Conservation (phyloP, 306 rosid species). For the Fagus crenata region DNA sequence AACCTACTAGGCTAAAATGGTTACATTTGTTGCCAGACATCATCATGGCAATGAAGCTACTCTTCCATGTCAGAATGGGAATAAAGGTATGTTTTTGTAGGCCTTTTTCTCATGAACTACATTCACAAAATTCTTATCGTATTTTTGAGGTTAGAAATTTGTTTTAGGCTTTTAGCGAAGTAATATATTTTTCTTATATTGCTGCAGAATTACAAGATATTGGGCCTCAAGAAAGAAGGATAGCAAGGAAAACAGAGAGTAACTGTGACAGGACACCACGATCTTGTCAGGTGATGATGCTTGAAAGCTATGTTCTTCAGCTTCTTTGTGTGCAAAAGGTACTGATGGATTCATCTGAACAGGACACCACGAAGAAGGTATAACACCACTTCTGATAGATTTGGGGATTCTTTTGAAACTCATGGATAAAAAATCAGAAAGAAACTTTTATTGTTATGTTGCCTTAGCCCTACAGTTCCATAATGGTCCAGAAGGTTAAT, state of each 20-base stretch:
- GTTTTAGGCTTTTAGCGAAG: not conserved
- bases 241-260: constrained; percentile 32
- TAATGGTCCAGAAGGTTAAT: constrained; percentile 3
- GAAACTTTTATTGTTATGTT: not conserved
- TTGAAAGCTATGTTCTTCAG: constrained; percentile 67
- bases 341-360: constrained; percentile 45
- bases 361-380: constrained; percentile 36
- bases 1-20: constrained; percentile 16
- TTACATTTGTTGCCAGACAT: constrained; percentile 45
- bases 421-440: not conserved
- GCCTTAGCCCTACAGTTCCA: not conserved
- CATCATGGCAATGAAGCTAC: constrained; percentile 34
- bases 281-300: constrained; percentile 60
- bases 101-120: not conserved
- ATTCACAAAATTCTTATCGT: constrained; percentile 2
- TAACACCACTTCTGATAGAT: constrained; percentile 27
- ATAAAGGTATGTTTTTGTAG: constrained; percentile 45
- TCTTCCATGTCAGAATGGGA: constrained; percentile 37
- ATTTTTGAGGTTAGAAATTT: not conserved
- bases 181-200: constrained; percentile 6
- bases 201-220: constrained; percentile 42
- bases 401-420: constrained; percentile 15
- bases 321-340: constrained; percentile 73
- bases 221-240: constrained; percentile 39
- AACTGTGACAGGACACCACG: constrained; percentile 28